Evolutionary conservation across 2,329 filamentous ascomycete species (phyloP).

Genomic region (Lecanicillium sp.): DNA sequence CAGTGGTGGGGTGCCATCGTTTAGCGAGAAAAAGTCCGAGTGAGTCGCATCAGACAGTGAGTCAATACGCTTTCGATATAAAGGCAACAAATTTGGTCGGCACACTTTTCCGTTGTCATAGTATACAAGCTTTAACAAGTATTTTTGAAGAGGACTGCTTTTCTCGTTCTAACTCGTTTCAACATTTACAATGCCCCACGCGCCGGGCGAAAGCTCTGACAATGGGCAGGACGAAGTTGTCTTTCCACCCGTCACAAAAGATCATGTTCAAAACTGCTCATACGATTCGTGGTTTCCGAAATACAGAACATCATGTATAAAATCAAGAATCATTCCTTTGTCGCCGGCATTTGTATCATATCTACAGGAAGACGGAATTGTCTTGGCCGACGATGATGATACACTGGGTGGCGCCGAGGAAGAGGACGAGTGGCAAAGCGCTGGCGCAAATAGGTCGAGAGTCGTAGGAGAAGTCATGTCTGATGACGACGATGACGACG

Average conservation of each 20-base stretch:
- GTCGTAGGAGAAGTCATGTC: conserved; percentile 32
- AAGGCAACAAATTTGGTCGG: too few species aligned
- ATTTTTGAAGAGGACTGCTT: too few species aligned
- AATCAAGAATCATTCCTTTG: conserved; percentile 76
- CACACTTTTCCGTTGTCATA: too few species aligned
- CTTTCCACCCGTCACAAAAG: conserved; percentile 76
- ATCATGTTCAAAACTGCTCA: conserved; percentile 89
- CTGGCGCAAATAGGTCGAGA: conserved; percentile 17
- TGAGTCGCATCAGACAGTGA: conserved; percentile 1
- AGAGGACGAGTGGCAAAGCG: conserved; percentile 36
- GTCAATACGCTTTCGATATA: not conserved
- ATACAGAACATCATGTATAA: conserved; percentile 75
- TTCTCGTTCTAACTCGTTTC: too few species aligned
- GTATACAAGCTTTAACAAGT: too few species aligned
- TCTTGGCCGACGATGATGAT: conserved; percentile 65
- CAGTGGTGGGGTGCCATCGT: conserved; percentile 3
- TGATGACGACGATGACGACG: conserved; percentile 43
- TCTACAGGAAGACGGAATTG: conserved; percentile 84
- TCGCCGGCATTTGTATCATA: conserved; percentile 71
- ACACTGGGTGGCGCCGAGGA: conserved; percentile 44
- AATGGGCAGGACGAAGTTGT: conserved; percentile 31
- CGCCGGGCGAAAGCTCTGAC: conserved; percentile 16
- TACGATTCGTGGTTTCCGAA: conserved; percentile 86
- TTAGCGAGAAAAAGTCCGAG: not conserved
- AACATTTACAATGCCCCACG: conserved; percentile 26